Evolutionary conservation across 1,139 yeast species (phyloP), one percentile per base, ranked within the genome.

Genomic region (Scheffersomyces quercinus): DNA sequence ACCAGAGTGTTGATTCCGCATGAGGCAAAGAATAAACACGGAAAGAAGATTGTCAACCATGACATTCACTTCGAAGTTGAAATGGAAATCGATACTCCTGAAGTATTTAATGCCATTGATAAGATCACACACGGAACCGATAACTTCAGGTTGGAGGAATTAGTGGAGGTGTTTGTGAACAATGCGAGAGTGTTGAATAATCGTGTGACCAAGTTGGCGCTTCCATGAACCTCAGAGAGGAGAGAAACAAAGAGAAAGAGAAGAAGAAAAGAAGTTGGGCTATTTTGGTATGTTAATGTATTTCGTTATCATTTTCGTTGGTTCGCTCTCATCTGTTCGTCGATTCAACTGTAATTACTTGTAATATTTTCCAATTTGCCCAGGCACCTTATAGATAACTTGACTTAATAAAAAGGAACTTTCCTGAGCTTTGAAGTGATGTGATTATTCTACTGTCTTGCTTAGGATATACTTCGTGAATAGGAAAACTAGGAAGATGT

Each of bases 101-200:
- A 85, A 50, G 70, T 90, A 41, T 67, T 87, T 47, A 67, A 68
- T 39, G 85, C 88, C 16, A 85, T 83, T 62, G 83, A 84, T 40
- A 67, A 69, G 54, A 67, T 73, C 40, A 65, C 67, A 37, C 64
- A 60, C 42, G 78, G 79, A 7, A 68, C 70, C 7, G 88, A 85
- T 57, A 74, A 82, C 43, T 75, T 79, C 45, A 75, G 86, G 45
- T 85, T 82, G 56, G 88, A 85, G 47, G 86, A 85, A 51, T 68
- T 85, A 49, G 80, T 85, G 41, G 88, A 85, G 64, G 79, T 86
- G 3, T 83, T 85, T 50, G 64, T 86, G 53, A 87, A 85, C 60
- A 86, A 86, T 58, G 90, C 88, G 11, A 70, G 90, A 13, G 54
- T 52, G n/a, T 62, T 73, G 52, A 73, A 73, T 49, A 73, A 73